These are phyloP conservation scores for Spirogloea muscicola DNA, from an alignment of 139 green algal genomes.

Conservation along the genomic window DNA sequence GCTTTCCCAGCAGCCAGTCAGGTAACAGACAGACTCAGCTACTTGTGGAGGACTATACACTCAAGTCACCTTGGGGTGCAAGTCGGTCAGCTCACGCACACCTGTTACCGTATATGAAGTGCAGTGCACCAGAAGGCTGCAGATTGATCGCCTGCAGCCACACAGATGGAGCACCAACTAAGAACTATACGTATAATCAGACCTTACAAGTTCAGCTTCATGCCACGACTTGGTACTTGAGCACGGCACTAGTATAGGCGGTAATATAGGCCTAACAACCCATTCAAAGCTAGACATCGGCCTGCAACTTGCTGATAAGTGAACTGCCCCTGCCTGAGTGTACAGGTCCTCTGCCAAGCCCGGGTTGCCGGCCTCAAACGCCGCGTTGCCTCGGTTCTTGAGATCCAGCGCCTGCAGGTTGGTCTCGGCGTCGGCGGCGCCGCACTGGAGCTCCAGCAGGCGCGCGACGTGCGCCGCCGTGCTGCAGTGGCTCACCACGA, in stretches of 20 bases:
- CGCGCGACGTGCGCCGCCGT: conserved; percentile 31
- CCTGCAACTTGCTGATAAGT: too few species aligned
- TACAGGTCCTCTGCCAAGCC: conserved; percentile 15
- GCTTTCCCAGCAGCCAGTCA: not conserved
- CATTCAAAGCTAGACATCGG: too few species aligned
- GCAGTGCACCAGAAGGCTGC: not conserved
- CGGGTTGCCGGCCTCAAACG: conserved; percentile 3
- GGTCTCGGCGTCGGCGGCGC: conserved; percentile 15
- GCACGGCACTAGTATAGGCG: too few species aligned
- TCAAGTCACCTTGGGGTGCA: not conserved
- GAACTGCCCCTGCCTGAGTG: conserved; percentile 23
- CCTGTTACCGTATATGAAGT: conserved; percentile 19
- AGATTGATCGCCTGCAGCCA: conserved; percentile 25
- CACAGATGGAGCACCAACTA: too few species aligned
- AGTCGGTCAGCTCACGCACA: not conserved
- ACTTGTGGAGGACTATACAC: not conserved
- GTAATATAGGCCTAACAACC: too few species aligned
- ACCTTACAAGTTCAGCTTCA: not conserved
- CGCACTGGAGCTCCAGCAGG: conserved; percentile 37
- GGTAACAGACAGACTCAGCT: not conserved
- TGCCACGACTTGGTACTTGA: too few species aligned
- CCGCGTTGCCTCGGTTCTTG: conserved; percentile 19
- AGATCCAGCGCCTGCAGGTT: conserved; percentile 32
- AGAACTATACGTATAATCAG: not conserved
- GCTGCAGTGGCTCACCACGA: conserved; percentile 32